Base-by-base conservation (phyloP, 345 rosid genomes). In the Brassica incana region DNA sequence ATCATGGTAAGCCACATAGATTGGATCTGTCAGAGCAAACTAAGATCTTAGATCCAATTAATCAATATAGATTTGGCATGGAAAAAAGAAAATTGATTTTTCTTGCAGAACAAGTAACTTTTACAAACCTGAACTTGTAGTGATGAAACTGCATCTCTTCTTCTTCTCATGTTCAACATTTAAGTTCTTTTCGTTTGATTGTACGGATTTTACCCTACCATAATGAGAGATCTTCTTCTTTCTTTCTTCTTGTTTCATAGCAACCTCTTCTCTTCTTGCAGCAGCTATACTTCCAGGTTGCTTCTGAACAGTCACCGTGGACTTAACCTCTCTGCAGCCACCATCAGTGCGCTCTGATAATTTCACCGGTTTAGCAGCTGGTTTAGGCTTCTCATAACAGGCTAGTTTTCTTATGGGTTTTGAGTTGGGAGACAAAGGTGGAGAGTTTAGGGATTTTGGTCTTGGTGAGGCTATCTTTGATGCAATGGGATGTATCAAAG, bases 261-360 rank as follows among this genome's bases (percentile, higher is more conserved):
- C 89, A 43, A 85, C 88, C 36, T 90, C 90, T 76, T 87, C 85
- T 77, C 89, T 86, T 80, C 90, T 88, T 8, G 90, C 90, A 58
- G 97, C 90, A 1, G 97, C 93, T 32, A 92, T 88, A 82, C 87
- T 90, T 30, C 94, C 94, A 1, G 94, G 87, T 10, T 84, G 87
- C 18, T 84, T 80, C 62, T 84, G 84, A 74, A 77, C 81, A 7
- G 67, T 69, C 77, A 71, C 45, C 58, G 78, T 52, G 3, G 79
- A 58, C 14, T 52, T 30, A 27, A 69, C 50, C 69, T 78, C 69
- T 67, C 63, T 78, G 72, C 70, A n/a, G 33, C 48, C 75, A 29
- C 74, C 76, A 59, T 60, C 33, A 61, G 48, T 40, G 33, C 33
- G 78, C 70, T 59, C 81, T 0, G 74, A 62, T 35, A 80, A 65